These are phyloP conservation scores for Ophidiomyces ophidiicola DNA, from an alignment of 2,329 filamentous ascomycete species.

Conservation along the genomic window DNA sequence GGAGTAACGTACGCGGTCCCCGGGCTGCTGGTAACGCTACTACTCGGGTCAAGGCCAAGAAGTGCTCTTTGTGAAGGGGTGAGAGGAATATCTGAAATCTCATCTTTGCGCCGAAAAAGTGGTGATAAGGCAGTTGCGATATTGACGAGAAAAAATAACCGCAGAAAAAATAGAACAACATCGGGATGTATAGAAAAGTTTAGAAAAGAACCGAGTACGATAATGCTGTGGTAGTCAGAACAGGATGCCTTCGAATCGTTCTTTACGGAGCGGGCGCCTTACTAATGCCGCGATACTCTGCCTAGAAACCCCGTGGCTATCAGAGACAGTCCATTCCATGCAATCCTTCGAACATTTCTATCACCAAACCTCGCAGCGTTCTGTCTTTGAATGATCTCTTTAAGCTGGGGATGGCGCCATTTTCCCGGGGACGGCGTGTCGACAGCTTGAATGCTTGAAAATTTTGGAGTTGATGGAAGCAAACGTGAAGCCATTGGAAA, in stretches of 20 bases:
- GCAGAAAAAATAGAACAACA: conserved; percentile 42
- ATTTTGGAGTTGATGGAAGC: conserved; percentile 34
- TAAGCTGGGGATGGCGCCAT: conserved; percentile 80
- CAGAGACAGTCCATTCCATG: conserved; percentile 53
- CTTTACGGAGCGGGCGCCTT: conserved; percentile 10
- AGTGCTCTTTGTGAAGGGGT: conserved; percentile 78
- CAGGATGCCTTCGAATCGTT: no score
- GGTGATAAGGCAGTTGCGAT: conserved; percentile 59
- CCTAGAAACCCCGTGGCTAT: conserved; percentile 38
- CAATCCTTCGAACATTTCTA: conserved; percentile 57
- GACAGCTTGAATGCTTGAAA: conserved; percentile 19
- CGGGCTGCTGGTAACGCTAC: conserved; percentile 51
- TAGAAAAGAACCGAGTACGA: conserved; percentile 26
- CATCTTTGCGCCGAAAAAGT: conserved; percentile 58
- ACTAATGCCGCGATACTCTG: conserved; percentile 30
- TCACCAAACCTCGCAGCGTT: conserved; percentile 67
- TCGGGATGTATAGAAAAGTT: conserved; percentile 33
- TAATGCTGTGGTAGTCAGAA: conserved; percentile 23
- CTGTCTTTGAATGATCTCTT: conserved; percentile 74
- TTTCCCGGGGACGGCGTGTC: conserved; percentile 48
- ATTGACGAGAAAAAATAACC: conserved; percentile 56
- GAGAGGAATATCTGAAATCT: conserved; percentile 77
- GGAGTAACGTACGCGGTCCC: conserved; percentile 69
- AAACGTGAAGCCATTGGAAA: conserved; percentile 26
- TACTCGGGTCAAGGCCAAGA: conserved; percentile 63